These are phyloP conservation scores for Fonsecaea nubica DNA, from an alignment of 2,329 filamentous ascomycete species.

Conservation along the genomic window DNA sequence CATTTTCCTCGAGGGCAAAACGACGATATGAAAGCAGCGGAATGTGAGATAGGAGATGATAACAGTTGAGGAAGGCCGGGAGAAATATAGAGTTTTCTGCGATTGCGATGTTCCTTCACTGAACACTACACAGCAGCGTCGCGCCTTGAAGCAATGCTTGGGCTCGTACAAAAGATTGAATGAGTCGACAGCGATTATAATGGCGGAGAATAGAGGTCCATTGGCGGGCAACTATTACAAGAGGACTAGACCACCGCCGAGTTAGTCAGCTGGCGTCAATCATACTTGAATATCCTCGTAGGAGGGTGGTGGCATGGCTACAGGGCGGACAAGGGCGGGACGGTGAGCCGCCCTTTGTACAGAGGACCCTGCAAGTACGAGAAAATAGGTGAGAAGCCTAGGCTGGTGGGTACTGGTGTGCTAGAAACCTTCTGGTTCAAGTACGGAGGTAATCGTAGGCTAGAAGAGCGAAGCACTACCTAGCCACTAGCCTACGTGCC, in stretches of 20 bases:
- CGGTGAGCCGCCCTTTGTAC: background rate
- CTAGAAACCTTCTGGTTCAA: background rate
- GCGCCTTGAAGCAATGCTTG: background rate
- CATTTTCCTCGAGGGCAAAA: slow-evolving; percentile 25
- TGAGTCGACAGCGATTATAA: background rate
- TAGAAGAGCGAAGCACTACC: background rate
- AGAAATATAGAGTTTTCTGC: background rate
- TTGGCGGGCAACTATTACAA: background rate
- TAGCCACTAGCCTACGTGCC: background rate
- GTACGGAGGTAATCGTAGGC: no score
- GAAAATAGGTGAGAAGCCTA: no score
- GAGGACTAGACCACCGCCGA: background rate
- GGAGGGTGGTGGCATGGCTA: no score
- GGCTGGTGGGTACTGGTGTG: background rate
- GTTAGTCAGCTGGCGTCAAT: background rate
- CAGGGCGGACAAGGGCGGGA: background rate
- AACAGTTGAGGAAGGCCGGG: background rate
- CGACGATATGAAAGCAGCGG: background rate
- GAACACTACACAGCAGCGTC: background rate
- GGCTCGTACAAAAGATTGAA: background rate
- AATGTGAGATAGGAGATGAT: background rate
- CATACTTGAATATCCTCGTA: background rate
- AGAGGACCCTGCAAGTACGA: background rate
- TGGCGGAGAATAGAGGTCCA: background rate
- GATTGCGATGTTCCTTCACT: background rate